Evolutionary conservation across 108 stramenopile genomes (phyloP).

Genomic region (Cyclotella atomus): DNA sequence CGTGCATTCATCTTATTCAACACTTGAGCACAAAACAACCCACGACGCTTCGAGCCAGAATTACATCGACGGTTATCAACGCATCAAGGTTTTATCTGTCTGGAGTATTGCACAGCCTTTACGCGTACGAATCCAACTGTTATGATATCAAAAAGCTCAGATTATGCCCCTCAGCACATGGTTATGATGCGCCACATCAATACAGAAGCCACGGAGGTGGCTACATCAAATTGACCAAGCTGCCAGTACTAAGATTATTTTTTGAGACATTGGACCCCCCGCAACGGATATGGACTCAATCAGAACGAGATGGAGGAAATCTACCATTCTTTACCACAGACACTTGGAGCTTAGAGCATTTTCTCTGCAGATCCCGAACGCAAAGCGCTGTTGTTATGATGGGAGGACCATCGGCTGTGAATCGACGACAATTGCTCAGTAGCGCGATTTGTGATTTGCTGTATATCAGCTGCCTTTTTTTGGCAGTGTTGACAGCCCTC

Average conservation of each 20-base stretch:
- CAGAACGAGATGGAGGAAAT: not conserved
- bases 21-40: not conserved
- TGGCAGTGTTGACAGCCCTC: not conserved
- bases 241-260: not conserved
- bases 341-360: not conserved
- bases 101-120: not conserved
- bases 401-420: conserved; percentile 7
- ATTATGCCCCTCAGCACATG: not conserved
- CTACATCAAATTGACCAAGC: not conserved
- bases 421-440: conserved; percentile 7
- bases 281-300: not conserved
- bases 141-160: not conserved
- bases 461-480: not conserved
- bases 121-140: not conserved
- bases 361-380: not conserved
- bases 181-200: not conserved
- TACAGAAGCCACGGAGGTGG: not conserved
- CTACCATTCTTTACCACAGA: not conserved
- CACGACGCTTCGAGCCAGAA: not conserved
- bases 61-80: not conserved
- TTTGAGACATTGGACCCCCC: not conserved
- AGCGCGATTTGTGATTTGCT: not conserved
- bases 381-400: conserved; percentile 2
- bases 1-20: not conserved
- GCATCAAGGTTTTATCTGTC: not conserved